Conservation (phyloP, 305 asterid genomes). For the Withania somnifera region DNA sequence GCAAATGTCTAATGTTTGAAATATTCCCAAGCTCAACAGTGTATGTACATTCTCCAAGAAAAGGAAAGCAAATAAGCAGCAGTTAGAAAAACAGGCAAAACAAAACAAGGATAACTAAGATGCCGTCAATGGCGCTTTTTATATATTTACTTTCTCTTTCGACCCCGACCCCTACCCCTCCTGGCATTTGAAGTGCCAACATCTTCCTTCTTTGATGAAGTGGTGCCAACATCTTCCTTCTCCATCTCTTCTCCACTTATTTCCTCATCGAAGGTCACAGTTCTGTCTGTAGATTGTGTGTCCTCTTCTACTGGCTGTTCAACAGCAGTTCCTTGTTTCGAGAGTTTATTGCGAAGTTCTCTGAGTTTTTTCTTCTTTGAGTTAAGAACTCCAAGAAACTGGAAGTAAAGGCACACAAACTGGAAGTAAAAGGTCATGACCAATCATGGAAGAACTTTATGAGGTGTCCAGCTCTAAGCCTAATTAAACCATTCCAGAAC, state of each 20-base stretch:
- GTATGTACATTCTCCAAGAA: not conserved
- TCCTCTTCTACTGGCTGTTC: conserved; percentile 33
- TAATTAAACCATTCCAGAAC: not conserved
- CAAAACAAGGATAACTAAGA: not conserved
- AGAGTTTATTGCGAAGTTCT: conserved; percentile 60
- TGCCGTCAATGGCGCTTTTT: not conserved
- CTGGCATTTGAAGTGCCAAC: conserved; percentile 30
- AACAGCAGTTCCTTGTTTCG: conserved; percentile 23
- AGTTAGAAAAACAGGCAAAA: not conserved
- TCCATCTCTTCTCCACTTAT: conserved; percentile 29
- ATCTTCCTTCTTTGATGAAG: not conserved
- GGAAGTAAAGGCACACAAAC: conserved; percentile 31
- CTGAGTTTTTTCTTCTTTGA: conserved; percentile 87
- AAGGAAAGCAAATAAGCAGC: not conserved
- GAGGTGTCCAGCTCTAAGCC: not conserved
- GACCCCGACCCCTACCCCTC: conserved; percentile 48
- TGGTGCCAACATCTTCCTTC: conserved; percentile 19
- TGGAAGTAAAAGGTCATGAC: conserved; percentile 17
- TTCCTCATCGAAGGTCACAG: conserved; percentile 47
- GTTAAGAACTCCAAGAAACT: conserved; percentile 71
- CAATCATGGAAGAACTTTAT: not conserved
- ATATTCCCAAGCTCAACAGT: not conserved
- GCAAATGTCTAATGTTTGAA: not conserved
- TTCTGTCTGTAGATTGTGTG: conserved; percentile 50
- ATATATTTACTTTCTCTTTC: conserved; percentile 38